A percentile compares a stretch with the other conserved stretches of the same genome.
These are phyloP conservation scores for Alternaria gansuensis DNA, from an alignment of 2,329 filamentous ascomycete genomes.

Conservation along the genomic window DNA sequence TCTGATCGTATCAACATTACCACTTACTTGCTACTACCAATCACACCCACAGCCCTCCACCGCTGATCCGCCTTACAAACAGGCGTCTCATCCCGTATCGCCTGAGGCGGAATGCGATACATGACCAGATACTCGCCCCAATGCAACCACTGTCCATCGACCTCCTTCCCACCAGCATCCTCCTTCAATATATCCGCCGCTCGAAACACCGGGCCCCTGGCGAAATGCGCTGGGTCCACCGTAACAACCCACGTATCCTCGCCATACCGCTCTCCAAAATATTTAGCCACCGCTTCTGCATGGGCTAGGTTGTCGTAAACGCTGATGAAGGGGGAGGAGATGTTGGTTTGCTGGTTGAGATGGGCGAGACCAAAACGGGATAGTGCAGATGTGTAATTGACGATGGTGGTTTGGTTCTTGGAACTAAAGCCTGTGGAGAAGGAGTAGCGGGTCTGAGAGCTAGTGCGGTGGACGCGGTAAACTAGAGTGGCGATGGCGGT, in stretches of 20 bases:
- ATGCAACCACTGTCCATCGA: conserved; percentile 38
- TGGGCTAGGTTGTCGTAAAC: conserved; percentile 43
- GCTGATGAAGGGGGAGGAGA: conserved; percentile 48
- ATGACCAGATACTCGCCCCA: conserved; percentile 48
- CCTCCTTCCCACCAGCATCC: conserved; percentile 8
- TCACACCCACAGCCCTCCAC: conserved; percentile 34
- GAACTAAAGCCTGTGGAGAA: conserved; percentile 45
- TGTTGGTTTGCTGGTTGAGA: conserved; percentile 47
- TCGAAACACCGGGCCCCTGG: conserved; percentile 45
- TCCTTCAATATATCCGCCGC: conserved; percentile 42
- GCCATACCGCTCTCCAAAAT: conserved; percentile 30
- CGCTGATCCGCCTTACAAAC: conserved; percentile 31
- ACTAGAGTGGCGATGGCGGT: conserved; percentile 38
- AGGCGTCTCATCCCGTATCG: conserved; percentile 43
- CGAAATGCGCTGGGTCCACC: conserved; percentile 45
- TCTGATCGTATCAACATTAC: not conserved
- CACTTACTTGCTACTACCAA: conserved; percentile 23
- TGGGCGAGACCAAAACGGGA: conserved; percentile 44
- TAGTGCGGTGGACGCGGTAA: conserved; percentile 44
- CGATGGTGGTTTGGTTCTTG: conserved; percentile 50
- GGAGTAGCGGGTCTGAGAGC: conserved; percentile 44
- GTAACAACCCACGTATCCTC: conserved; percentile 41
- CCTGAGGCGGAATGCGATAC: conserved; percentile 48
- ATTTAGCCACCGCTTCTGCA: conserved; percentile 40
- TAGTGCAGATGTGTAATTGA: conserved; percentile 35